These are phyloP conservation scores for Leishmania major DNA, from an alignment of 208 protist genomes.

Conservation along the genomic window DNA sequence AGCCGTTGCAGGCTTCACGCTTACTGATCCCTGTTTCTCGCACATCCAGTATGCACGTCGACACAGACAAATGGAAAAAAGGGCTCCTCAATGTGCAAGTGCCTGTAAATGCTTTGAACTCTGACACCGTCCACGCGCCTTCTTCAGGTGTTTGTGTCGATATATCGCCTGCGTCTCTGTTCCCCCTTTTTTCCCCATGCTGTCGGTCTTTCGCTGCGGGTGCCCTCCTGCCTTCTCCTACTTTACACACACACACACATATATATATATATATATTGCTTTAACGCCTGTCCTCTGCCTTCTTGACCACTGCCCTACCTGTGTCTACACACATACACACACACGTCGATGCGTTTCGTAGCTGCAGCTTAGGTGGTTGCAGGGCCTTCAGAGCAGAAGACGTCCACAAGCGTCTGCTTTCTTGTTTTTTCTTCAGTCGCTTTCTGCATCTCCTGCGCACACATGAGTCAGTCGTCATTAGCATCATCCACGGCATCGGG, in stretches of 20 bases:
- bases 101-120: background rate
- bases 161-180: background rate
- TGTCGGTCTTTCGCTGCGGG: background rate
- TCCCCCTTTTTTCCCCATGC: background rate
- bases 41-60: background rate
- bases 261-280: background rate
- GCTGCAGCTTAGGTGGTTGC: background rate
- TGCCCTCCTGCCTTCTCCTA: background rate
- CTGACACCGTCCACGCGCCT: background rate
- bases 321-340: background rate
- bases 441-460: background rate
- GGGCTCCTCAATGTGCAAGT: background rate
- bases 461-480: slow-evolving; percentile 6
- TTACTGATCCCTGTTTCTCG: background rate
- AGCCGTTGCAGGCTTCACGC: too few relatives aligned
- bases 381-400: background rate
- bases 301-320: background rate
- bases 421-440: background rate
- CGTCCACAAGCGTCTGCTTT: background rate
- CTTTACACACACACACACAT: background rate
- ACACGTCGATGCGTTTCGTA: background rate
- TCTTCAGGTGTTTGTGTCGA: background rate
- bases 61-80: background rate
- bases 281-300: background rate
- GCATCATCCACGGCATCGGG: background rate